Conservation (phyloP, 805 yeast species). For the Ogataea populi-albae region DNA sequence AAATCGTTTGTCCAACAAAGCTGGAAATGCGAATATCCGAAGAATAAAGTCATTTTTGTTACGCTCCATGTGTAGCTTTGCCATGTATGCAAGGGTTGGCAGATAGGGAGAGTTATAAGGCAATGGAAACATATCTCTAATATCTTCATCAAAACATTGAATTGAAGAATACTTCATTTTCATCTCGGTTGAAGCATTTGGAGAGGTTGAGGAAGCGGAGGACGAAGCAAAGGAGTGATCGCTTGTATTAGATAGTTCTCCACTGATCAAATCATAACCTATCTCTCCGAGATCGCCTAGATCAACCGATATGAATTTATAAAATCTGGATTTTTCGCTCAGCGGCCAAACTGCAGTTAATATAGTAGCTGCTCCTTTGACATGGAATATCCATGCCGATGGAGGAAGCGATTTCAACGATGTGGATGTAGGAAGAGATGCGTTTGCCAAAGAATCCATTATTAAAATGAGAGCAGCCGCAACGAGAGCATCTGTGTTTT, state of each 20-base stretch:
- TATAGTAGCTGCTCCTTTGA: slow-evolving; percentile 94
- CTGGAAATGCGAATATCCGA: slow-evolving; percentile 90
- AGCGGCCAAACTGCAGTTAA: slow-evolving; percentile 95
- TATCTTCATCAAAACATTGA: slow-evolving; percentile 81
- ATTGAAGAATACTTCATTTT: slow-evolving; percentile 49
- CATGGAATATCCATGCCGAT: slow-evolving; percentile 95
- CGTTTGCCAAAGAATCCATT: slow-evolving; percentile 93
- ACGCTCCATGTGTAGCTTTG: slow-evolving; percentile 76
- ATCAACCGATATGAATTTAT: slow-evolving; percentile 77
- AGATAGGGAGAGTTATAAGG: slow-evolving; percentile 80
- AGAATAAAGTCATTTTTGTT: slow-evolving; percentile 82
- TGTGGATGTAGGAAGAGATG: slow-evolving; percentile 54
- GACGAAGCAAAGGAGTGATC: slow-evolving; percentile 14
- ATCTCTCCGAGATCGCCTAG: slow-evolving; percentile 84
- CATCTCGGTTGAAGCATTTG: slow-evolving; percentile 11
- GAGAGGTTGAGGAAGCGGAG: slow-evolving; percentile 6
- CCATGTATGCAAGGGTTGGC: slow-evolving; percentile 82
- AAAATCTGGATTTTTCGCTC: slow-evolving; percentile 62
- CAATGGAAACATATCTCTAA: slow-evolving; percentile 84
- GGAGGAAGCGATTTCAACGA: slow-evolving; percentile 74
- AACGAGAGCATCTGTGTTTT: slow-evolving; percentile 89
- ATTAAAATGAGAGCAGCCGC: slow-evolving; percentile 87
- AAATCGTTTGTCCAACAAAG: slow-evolving; percentile 78
- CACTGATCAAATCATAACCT: slow-evolving; percentile 36
- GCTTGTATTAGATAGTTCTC: slow-evolving; percentile 29